phyloP scores from a whole-genome alignment of 2,329 filamentous ascomycete genomes.

The Botrytis pseudocinerea region DNA sequence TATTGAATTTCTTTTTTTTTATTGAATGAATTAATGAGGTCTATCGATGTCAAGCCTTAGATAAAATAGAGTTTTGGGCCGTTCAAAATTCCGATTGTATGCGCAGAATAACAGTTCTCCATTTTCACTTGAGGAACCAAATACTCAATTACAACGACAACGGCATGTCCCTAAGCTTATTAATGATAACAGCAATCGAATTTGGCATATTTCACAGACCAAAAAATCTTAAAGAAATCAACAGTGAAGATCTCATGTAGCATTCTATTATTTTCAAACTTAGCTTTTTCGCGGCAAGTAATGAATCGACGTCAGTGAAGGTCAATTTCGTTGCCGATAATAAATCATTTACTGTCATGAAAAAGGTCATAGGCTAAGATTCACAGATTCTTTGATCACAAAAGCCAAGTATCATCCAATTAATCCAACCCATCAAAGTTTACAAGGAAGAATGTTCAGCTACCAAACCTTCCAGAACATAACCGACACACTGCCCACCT shows the following conservation, averaged over 20 bases:
- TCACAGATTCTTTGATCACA: too few species aligned
- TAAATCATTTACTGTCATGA: too few species aligned
- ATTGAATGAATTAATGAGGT: background rate
- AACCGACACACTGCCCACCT: too few species aligned
- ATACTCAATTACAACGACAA: background rate
- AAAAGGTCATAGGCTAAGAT: too few species aligned
- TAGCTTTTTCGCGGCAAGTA: accelerated
- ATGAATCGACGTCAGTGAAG: too few species aligned
- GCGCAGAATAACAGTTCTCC: accelerated
- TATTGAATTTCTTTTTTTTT: background rate
- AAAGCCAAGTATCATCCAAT: too few species aligned
- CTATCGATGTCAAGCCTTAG: accelerated
- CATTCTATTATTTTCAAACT: background rate
- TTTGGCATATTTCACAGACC: background rate
- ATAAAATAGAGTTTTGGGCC: accelerated
- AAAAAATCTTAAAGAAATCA: too few species aligned
- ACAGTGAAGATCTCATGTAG: background rate
- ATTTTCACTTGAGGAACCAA: background rate
- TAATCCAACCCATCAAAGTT: too few species aligned
- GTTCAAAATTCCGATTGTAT: background rate
- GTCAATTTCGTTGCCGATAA: too few species aligned
- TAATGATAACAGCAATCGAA: background rate
- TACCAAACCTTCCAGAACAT: too few species aligned
- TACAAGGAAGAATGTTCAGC: too few species aligned
- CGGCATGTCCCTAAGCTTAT: too few species aligned